Conservation (phyloP, 345 rosid species). For the Camelina hispida region DNA sequence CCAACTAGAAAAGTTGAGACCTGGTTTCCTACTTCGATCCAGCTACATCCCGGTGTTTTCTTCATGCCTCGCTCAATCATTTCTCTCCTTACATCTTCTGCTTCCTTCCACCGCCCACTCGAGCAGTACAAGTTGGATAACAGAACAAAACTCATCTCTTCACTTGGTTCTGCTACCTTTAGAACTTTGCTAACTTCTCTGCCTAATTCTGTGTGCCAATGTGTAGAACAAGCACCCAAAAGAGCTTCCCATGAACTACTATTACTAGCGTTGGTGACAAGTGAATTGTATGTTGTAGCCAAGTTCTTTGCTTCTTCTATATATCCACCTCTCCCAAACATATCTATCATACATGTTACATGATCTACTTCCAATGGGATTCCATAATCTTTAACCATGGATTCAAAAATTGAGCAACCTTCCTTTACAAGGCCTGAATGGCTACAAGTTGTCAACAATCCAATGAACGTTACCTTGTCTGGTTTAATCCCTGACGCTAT, state of each 20-base stretch:
- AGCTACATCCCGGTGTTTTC: constrained; percentile 80
- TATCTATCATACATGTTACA: constrained; percentile 73
- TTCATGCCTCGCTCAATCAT: constrained; percentile 67
- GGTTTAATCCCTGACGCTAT: constrained; percentile 58
- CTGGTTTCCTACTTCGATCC: constrained; percentile 69
- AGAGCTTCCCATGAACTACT: constrained; percentile 55
- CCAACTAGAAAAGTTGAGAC: constrained; percentile 63
- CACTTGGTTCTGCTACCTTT: constrained; percentile 47
- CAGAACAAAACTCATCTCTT: constrained; percentile 69
- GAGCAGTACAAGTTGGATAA: constrained; percentile 70
- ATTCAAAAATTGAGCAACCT: constrained; percentile 54
- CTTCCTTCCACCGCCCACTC: constrained; percentile 75
- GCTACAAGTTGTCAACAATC: constrained; percentile 76
- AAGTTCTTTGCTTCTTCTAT: constrained; percentile 61
- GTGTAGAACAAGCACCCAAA: constrained; percentile 65
- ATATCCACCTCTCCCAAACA: constrained; percentile 76
- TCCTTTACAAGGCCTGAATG: constrained; percentile 70
- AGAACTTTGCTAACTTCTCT: constrained; percentile 49
- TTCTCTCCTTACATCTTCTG: constrained; percentile 67
- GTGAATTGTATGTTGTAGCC: constrained; percentile 39
- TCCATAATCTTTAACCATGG: constrained; percentile 55
- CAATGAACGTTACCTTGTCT: constrained; percentile 76
- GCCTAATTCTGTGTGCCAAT: constrained; percentile 54
- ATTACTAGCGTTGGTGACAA: constrained; percentile 5
- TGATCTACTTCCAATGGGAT: constrained; percentile 63